Percentiles rank a stretch among this genome's conserved stretches.
phyloP scores from a whole-genome alignment of 208 protist species.

The Acanthamoeba sp. region DNA sequence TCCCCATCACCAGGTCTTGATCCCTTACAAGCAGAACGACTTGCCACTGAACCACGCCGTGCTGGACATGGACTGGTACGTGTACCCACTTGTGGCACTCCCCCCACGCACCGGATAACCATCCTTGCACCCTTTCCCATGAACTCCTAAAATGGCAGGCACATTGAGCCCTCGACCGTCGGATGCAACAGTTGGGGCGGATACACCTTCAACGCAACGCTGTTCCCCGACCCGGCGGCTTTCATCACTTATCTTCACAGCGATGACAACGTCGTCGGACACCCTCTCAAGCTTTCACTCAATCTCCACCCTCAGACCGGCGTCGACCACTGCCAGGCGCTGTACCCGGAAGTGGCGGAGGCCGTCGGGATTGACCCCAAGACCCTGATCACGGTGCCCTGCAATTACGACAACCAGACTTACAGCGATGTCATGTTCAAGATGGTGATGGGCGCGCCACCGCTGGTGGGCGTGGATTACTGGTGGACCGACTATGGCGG shows the following conservation, averaged over 20 bases:
- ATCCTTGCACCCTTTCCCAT: not conserved
- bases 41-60: constrained; percentile 1
- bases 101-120: not conserved
- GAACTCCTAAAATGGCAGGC: not conserved
- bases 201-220: not conserved
- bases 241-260: not conserved
- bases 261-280: not conserved
- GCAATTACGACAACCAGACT: constrained; percentile 8
- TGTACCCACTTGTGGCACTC: not conserved
- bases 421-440: not conserved
- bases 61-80: not conserved
- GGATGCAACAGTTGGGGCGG: not conserved
- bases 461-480: not conserved
- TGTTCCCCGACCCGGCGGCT: not conserved
- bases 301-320: constrained; percentile 10
- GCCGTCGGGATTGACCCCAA: not conserved
- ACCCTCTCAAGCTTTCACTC: not conserved
- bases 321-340: not conserved
- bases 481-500: constrained; percentile 29
- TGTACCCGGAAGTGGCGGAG: not conserved
- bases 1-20: not conserved
- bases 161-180: not conserved
- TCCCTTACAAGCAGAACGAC: not conserved
- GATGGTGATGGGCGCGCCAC: not conserved
- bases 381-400: not conserved